Base-by-base conservation (phyloP, 441 rosid genomes). In the Brassica balearica region DNA sequence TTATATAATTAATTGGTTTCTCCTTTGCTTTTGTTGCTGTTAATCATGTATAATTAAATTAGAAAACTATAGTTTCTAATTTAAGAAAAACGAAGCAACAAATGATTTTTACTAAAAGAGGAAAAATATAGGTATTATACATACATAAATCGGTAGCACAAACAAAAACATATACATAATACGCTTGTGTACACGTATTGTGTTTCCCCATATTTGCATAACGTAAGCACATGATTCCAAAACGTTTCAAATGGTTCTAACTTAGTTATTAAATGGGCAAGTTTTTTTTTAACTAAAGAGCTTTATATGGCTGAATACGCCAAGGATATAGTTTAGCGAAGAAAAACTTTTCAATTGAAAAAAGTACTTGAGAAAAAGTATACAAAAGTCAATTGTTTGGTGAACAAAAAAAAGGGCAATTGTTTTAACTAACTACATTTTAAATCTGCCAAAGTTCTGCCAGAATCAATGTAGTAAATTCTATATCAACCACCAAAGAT, bases 121-220 rank as follows among this genome's bases (percentile, higher is more conserved):
- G 65, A 63, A 68, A 72, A 17, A 6, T n/a, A 38, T 71, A 66
- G 51, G 51, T 43, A 36, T 15, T 56, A 11, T 10, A 36, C 61
- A 15, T 55, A 63, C 25, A 19, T 19, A 19, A 19, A 19, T 19
- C 19, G 19, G 19, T 19, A 19, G 19, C 19, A 19, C 19, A 19
- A 19, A 19, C 19, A 19, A 19, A 19, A 19, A 19, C 19, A 19
- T 19, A 15, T 55, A 63, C 25, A 88, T 85, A 78, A 87, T 83
- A 32, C 96, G 65, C 27, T 61, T 25, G 60, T 51, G 61, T 68
- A 68, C 82, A 73, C 78, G 75, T 73, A 61, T 53, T 74, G 75
- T 55, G 67, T 79, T 79, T 68, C 77, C 19, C 61, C 41, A 32
- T 73, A 79, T 74, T 68, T 69, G 27, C n/a, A 78, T 56, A 73